Evolutionary conservation across 257 asterid genomes (phyloP).

Genomic region (Solanum dulcamara): DNA sequence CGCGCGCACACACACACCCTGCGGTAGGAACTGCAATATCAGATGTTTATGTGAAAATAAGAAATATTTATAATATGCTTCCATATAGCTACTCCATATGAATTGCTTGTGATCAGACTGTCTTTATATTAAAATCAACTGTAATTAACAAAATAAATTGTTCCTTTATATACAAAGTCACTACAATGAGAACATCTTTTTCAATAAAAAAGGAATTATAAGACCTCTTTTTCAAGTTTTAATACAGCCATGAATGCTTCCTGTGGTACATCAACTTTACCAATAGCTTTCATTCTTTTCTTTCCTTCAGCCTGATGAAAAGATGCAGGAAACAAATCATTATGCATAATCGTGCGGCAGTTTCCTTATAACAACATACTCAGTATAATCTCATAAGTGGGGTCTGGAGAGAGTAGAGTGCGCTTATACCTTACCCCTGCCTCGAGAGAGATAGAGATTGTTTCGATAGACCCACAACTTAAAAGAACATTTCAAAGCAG

Average conservation of each 20-base stretch:
- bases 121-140: background rate
- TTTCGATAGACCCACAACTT: background rate
- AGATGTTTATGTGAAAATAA: too few relatives aligned
- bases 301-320: conserved; percentile 86
- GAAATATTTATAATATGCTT: too few relatives aligned
- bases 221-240: conserved; percentile 91
- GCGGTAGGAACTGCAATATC: too few relatives aligned
- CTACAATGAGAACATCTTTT: background rate
- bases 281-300: conserved; percentile 96
- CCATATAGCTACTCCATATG: background rate
- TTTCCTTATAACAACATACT: background rate
- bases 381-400: fast-evolving
- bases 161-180: background rate
- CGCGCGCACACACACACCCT: too few relatives aligned
- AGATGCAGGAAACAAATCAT: background rate
- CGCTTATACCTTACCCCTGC: background rate
- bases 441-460: background rate
- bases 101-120: background rate
- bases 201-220: too few relatives aligned
- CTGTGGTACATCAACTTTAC: conserved; percentile 92
- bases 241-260: conserved; percentile 99
- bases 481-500: background rate
- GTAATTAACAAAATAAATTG: background rate
- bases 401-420: background rate
- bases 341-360: background rate